Evolutionary conservation across 208 protist species (phyloP).

Genomic region (Naegleria lovaniensis): DNA sequence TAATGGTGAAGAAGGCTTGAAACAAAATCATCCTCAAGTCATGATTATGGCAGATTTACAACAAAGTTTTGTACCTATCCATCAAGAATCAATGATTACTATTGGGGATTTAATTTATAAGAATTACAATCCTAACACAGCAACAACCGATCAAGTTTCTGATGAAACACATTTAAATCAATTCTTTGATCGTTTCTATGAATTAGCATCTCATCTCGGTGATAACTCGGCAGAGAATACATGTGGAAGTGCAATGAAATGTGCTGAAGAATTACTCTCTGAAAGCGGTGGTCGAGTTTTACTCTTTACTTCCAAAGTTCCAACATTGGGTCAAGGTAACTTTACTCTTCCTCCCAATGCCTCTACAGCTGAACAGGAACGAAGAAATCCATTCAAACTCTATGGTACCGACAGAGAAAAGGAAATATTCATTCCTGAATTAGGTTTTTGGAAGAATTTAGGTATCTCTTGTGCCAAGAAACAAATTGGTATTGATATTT

Average conservation of each 20-base stretch:
- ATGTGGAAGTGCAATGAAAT: not conserved
- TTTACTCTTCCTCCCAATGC: not conserved
- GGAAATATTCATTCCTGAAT: not conserved
- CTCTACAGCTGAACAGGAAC: not conserved
- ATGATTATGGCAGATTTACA: constrained; percentile 10
- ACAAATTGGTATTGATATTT: not conserved
- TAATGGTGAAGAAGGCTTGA: not conserved
- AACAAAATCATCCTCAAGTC: constrained; percentile 14
- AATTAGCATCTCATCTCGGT: not conserved
- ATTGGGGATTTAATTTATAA: not conserved
- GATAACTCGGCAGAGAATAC: not conserved
- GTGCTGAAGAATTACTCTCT: not conserved
- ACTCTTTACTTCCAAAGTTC: not conserved
- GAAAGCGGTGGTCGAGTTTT: constrained; percentile 13
- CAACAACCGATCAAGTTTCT: not conserved
- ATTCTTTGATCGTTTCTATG: not conserved
- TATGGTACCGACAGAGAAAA: constrained; percentile 12
- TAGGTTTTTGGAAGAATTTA: constrained; percentile 1
- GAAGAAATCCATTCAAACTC: not conserved
- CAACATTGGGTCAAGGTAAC: not conserved
- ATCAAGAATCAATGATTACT: not conserved
- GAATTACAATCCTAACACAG: not conserved
- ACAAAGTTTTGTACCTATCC: not conserved
- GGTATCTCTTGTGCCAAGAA: not conserved
- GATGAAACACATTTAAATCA: not conserved